These are phyloP conservation scores for Hamamelis virginiana DNA, from an alignment of 164 flowering plant species.

Conservation along the genomic window DNA sequence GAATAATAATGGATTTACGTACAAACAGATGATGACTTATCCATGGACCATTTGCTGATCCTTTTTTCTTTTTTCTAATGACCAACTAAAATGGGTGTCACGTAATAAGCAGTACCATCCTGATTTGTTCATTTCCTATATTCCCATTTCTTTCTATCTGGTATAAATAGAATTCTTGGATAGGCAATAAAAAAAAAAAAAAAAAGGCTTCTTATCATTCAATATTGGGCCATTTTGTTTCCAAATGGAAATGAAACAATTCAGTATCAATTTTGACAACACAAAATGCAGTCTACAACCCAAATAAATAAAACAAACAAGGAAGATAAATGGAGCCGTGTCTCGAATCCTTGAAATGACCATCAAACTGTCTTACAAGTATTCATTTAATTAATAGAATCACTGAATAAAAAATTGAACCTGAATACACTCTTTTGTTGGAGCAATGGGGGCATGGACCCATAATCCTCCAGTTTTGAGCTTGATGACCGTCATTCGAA, in stretches of 20 bases:
- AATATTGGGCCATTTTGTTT: not conserved
- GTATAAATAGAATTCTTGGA: not conserved
- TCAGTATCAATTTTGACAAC: not conserved
- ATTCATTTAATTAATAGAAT: not conserved
- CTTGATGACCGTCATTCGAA: constrained; percentile 93
- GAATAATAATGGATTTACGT: not conserved
- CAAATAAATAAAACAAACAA: not conserved
- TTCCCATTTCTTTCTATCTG: too few species aligned
- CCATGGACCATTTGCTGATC: not conserved
- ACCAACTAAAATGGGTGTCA: too few species aligned
- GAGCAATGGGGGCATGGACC: constrained; percentile 99
- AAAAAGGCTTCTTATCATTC: not conserved
- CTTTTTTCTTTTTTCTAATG: not conserved
- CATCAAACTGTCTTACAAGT: not conserved
- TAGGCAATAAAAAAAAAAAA: not conserved
- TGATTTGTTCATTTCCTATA: too few species aligned
- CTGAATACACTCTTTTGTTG: constrained; percentile 92
- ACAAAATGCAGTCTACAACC: not conserved
- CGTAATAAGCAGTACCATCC: too few species aligned
- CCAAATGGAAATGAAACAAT: not conserved
- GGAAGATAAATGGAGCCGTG: not conserved
- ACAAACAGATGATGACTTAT: not conserved
- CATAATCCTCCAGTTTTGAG: constrained; percentile 96
- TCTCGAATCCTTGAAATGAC: too few species aligned
- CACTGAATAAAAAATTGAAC: constrained; percentile 28